phyloP scores from a whole-genome alignment of 176 grass and related monocot genomes.

The Pharus latifolius region DNA sequence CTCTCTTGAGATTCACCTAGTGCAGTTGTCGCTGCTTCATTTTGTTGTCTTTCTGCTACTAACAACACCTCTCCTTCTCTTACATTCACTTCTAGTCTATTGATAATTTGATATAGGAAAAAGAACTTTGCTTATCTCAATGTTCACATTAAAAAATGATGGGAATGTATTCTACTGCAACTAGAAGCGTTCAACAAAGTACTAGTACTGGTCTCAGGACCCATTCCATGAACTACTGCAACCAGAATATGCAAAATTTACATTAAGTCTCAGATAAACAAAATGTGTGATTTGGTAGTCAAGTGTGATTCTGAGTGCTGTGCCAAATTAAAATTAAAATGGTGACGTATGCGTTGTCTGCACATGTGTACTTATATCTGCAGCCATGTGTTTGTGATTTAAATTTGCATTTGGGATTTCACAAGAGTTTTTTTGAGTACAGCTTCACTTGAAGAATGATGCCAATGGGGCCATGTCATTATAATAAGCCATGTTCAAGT shows the following conservation, averaged over 20 bases:
- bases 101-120: background rate
- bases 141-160: background rate
- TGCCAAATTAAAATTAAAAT: too few species aligned
- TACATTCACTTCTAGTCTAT: slow-evolving; percentile 4
- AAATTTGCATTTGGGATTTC: too few species aligned
- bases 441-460: too few species aligned
- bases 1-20: slow-evolving; percentile 11
- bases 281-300: too few species aligned
- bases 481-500: background rate
- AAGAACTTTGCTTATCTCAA: background rate
- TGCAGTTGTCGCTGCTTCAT: background rate
- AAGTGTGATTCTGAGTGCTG: too few species aligned
- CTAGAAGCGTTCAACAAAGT: too few species aligned
- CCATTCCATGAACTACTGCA: too few species aligned
- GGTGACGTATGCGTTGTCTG: background rate
- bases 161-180: background rate
- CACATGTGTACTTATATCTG: too few species aligned
- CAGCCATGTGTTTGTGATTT: background rate
- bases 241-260: too few species aligned
- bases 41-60: slow-evolving; percentile 21
- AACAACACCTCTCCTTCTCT: slow-evolving; percentile 21
- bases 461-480: background rate
- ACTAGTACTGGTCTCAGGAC: too few species aligned
- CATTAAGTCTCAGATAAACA: too few species aligned
- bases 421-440: too few species aligned